Evolutionary conservation across 1,139 yeast genomes (phyloP).

Genomic region (Suhomyces guaymorum): DNA sequence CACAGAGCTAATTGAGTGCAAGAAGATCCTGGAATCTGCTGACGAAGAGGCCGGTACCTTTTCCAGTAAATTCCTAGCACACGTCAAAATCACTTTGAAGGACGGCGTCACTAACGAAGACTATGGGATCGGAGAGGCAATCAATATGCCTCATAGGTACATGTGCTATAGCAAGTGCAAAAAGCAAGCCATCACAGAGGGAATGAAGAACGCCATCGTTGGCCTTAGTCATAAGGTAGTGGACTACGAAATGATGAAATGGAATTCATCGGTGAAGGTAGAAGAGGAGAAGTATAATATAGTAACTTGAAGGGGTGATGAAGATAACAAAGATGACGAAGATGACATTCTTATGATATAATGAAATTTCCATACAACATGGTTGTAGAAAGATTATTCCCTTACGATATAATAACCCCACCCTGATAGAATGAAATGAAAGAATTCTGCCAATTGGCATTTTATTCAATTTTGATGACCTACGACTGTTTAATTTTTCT

Average conservation of each 20-base stretch:
- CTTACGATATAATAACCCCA: too few species aligned
- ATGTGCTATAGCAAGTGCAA: slow-evolving; percentile 46
- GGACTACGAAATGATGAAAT: slow-evolving; percentile 18
- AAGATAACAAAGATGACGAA: too few species aligned
- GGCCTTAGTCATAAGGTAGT: slow-evolving; percentile 27
- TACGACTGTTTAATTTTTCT: too few species aligned
- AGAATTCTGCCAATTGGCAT: too few species aligned
- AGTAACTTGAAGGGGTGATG: too few species aligned
- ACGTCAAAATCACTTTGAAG: slow-evolving; percentile 41
- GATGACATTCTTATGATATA: too few species aligned
- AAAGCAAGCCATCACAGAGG: slow-evolving; percentile 56
- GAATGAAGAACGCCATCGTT: slow-evolving; percentile 41
- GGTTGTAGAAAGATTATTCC: too few species aligned
- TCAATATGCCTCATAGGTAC: slow-evolving; percentile 34
- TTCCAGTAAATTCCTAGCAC: slow-evolving; percentile 27
- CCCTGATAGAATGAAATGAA: too few species aligned
- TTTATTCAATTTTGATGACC: too few species aligned
- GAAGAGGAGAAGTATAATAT: too few species aligned
- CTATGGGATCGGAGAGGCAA: slow-evolving; percentile 43
- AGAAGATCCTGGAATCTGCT: slow-evolving; percentile 24
- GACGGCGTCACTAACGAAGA: slow-evolving; percentile 51
- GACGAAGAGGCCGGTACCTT: slow-evolving; percentile 19
- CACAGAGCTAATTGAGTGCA: slow-evolving; percentile 41
- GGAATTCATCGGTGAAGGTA: neutral
- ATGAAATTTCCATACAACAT: too few species aligned